Evolutionary conservation across 441 rosid genomes (phyloP).

Genomic region (Mallotus repandus): DNA sequence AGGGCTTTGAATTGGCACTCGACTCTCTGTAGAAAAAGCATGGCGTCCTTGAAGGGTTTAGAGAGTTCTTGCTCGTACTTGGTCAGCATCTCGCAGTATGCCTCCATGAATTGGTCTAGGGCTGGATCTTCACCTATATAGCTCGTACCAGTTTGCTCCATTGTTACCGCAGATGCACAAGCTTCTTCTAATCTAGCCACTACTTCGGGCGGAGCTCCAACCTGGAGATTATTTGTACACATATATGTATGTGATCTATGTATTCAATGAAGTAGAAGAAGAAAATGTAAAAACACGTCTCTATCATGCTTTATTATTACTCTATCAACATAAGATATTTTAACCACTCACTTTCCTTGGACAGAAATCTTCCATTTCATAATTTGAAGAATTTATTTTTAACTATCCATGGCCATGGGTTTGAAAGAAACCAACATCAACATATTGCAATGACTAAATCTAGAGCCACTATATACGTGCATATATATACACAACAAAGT

Average conservation of each 20-base stretch:
- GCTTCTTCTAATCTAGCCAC: constrained; percentile 78
- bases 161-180: constrained; percentile 53
- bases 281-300: constrained; percentile 8
- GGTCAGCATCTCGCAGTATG: constrained; percentile 95
- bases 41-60: constrained; percentile 91
- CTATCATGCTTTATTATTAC: constrained; percentile 20
- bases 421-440: not conserved
- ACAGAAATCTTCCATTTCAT: not conserved
- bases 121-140: constrained; percentile 90
- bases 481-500: too few species aligned
- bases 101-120: constrained; percentile 99
- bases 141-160: constrained; percentile 30
- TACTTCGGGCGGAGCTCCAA: constrained; percentile 95
- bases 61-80: constrained; percentile 96
- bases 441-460: not conserved
- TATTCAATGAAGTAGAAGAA: not conserved
- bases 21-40: constrained; percentile 76
- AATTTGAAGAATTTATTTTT: not conserved
- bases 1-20: constrained; percentile 90
- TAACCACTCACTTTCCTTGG: constrained; percentile 32
- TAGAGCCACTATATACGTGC: too few species aligned
- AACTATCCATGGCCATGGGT: constrained; percentile 18
- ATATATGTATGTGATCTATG: not conserved
- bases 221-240: constrained; percentile 39
- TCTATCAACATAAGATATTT: constrained; percentile 5